These are phyloP conservation scores for Dictyostelium gargantuum DNA, from an alignment of 208 protist genomes.

Conservation along the genomic window DNA sequence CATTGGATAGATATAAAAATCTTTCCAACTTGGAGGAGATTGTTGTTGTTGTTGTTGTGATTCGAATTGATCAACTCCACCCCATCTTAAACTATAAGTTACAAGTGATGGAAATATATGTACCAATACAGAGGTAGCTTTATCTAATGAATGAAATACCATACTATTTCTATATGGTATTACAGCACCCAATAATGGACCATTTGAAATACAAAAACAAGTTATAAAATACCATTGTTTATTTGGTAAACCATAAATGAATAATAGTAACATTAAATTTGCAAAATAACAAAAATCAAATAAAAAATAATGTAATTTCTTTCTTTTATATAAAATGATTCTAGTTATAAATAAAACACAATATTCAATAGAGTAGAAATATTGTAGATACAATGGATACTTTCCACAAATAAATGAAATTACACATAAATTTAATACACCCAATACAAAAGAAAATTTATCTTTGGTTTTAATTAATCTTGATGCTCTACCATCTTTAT, in stretches of 20 bases:
- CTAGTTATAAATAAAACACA: not conserved
- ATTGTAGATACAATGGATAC: not conserved
- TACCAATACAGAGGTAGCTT: conserved; percentile 78
- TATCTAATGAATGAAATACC: conserved; percentile 79
- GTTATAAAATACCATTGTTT: conserved; percentile 35
- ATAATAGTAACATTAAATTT: conserved; percentile 65
- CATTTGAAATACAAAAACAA: conserved; percentile 65
- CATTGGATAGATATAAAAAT: not conserved
- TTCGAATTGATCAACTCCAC: not conserved
- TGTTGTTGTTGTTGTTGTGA: not conserved
- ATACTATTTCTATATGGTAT: conserved; percentile 75
- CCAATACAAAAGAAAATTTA: conserved; percentile 52
- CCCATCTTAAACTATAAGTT: conserved; percentile 52
- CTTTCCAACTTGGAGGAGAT: not conserved
- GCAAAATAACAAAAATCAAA: conserved; percentile 82
- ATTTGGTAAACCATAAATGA: conserved; percentile 27
- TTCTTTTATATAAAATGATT: conserved; percentile 38
- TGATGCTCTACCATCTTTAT: not conserved
- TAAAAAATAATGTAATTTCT: conserved; percentile 75
- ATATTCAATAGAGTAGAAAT: conserved; percentile 11
- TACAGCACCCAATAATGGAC: conserved; percentile 70
- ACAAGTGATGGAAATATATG: conserved; percentile 75
- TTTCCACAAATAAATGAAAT: conserved; percentile 34
- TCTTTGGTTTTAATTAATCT: conserved; percentile 23
- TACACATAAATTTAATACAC: conserved; percentile 63